phyloP scores from a whole-genome alignment of 306 rosid genomes.

The Glycine tomentella region DNA sequence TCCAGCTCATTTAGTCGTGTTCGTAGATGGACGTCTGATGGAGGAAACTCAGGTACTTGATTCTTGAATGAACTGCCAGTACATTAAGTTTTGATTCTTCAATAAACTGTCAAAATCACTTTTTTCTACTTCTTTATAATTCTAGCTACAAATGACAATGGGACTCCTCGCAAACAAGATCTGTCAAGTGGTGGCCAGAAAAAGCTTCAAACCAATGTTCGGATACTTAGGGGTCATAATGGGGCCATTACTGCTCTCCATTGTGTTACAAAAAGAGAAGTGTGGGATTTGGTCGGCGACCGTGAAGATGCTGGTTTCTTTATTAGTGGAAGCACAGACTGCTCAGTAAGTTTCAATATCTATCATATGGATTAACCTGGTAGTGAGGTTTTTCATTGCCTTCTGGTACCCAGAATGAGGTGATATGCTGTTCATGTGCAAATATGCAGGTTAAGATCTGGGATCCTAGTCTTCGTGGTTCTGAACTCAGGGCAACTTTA shows the following conservation, averaged over 20 bases:
- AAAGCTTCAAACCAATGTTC: slow-evolving; percentile 93
- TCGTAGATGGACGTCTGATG: slow-evolving; percentile 89
- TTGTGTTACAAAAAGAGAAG: slow-evolving; percentile 97
- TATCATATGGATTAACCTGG: slow-evolving; percentile 38
- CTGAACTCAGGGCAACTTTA: slow-evolving; percentile 95
- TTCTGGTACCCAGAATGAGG: slow-evolving; percentile 28
- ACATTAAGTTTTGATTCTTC: slow-evolving; percentile 30
- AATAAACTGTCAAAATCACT: slow-evolving; percentile 30
- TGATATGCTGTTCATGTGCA: slow-evolving; percentile 45
- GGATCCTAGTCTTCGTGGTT: slow-evolving; percentile 99
- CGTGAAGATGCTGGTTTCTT: slow-evolving; percentile 99
- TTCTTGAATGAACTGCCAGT: slow-evolving; percentile 29
- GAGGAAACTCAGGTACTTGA: slow-evolving; percentile 64
- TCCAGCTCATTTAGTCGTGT: slow-evolving; percentile 83
- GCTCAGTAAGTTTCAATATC: slow-evolving; percentile 69
- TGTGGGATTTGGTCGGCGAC: slow-evolving; percentile 99
- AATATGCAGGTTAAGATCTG: slow-evolving; percentile 94
- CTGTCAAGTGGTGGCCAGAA: slow-evolving; percentile 75
- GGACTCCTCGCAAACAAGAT: slow-evolving; percentile 80
- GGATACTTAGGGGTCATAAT: slow-evolving; percentile 92
- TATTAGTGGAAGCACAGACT: slow-evolving; percentile 96
- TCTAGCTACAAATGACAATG: slow-evolving; percentile 75
- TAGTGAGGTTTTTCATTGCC: slow-evolving; percentile 30
- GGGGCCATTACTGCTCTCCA: slow-evolving; percentile 96
- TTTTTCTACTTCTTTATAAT: slow-evolving; percentile 27